A percentile compares a stretch with the other conserved stretches of the same genome.
Conservation (phyloP, 2,329 filamentous ascomycete genomes). For the Tolypocladium sp. region DNA sequence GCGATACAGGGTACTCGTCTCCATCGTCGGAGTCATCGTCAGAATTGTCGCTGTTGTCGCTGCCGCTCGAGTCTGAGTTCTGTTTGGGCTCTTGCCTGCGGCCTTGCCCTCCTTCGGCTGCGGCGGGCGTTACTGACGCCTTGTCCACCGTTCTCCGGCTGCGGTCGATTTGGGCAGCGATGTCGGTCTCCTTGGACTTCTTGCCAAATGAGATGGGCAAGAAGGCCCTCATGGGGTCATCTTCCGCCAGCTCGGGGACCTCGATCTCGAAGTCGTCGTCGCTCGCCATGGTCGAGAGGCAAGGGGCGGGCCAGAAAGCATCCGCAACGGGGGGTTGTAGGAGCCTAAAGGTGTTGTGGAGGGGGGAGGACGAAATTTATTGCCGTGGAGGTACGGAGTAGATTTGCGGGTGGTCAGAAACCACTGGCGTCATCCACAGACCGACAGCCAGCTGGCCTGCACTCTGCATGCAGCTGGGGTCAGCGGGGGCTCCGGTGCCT, state of each 20-base stretch:
- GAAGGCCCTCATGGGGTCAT: conserved; percentile 68
- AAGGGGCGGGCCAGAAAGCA: conserved; percentile 4
- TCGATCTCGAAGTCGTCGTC: conserved; percentile 52
- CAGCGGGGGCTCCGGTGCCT: not conserved
- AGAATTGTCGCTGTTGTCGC: conserved; percentile 36
- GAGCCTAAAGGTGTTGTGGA: conserved; percentile 5
- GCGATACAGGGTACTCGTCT: conserved; percentile 85
- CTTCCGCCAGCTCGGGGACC: conserved; percentile 40
- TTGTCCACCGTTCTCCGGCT: conserved; percentile 49
- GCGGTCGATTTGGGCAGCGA: conserved; percentile 72
- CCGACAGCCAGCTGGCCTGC: not conserved
- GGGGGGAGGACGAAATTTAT: conserved; percentile 7
- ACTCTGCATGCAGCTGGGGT: not conserved
- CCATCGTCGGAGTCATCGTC: conserved; percentile 60
- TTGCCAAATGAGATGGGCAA: conserved; percentile 82
- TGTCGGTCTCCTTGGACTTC: conserved; percentile 61
- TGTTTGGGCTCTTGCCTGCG: conserved; percentile 10
- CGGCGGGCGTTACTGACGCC: conserved; percentile 1
- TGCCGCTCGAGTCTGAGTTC: conserved; percentile 34
- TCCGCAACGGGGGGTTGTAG: conserved; percentile 1
- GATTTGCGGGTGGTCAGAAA: conserved; percentile 5
- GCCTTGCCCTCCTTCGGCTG: conserved; percentile 5
- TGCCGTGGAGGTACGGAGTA: conserved; percentile 5
- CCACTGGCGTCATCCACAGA: conserved; percentile 3
- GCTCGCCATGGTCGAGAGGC: conserved; percentile 41